Evolutionary conservation across 768 basidiomycete genomes (phyloP).

Genomic region (Saitozyma podzolica): DNA sequence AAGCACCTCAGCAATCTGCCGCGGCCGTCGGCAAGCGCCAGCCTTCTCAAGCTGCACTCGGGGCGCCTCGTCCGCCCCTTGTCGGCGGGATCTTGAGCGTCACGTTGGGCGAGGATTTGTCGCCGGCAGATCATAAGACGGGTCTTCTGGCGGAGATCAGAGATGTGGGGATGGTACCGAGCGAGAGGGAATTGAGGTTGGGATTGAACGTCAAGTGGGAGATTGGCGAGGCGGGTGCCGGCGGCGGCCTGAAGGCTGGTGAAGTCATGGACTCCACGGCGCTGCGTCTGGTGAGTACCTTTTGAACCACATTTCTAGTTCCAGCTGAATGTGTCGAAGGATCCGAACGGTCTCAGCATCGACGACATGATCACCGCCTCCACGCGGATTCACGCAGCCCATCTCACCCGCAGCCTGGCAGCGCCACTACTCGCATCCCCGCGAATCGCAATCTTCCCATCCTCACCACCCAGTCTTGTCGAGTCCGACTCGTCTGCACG

Average conservation of each 20-base stretch:
- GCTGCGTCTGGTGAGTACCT: slow-evolving; percentile 59
- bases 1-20: not conserved
- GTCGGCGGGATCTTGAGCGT: slow-evolving; percentile 74
- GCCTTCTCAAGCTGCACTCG: not conserved
- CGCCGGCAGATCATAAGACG: slow-evolving; percentile 21
- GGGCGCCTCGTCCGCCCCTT: slow-evolving; percentile 24
- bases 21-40: slow-evolving; percentile 12
- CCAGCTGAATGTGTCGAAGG: slow-evolving; percentile 52
- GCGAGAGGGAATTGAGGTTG: slow-evolving; percentile 70
- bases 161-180: slow-evolving; percentile 45
- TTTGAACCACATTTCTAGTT: too few species aligned
- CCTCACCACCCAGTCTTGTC: slow-evolving; percentile 27
- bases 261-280: slow-evolving; percentile 56
- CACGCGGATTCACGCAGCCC: slow-evolving; percentile 64
- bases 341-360: slow-evolving; percentile 71
- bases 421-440: slow-evolving; percentile 20
- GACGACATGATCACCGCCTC: slow-evolving; percentile 66
- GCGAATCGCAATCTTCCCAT: slow-evolving; percentile 24
- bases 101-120: slow-evolving; percentile 46
- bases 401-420: slow-evolving; percentile 21
- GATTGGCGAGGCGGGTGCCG: slow-evolving; percentile 67
- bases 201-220: slow-evolving; percentile 76
- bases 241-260: slow-evolving; percentile 60
- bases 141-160: slow-evolving; percentile 24
- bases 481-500: slow-evolving; percentile 43